Evolutionary conservation across 176 grass and related monocot genomes (phyloP).

Genomic region (Hsuehochloa calcarea): DNA sequence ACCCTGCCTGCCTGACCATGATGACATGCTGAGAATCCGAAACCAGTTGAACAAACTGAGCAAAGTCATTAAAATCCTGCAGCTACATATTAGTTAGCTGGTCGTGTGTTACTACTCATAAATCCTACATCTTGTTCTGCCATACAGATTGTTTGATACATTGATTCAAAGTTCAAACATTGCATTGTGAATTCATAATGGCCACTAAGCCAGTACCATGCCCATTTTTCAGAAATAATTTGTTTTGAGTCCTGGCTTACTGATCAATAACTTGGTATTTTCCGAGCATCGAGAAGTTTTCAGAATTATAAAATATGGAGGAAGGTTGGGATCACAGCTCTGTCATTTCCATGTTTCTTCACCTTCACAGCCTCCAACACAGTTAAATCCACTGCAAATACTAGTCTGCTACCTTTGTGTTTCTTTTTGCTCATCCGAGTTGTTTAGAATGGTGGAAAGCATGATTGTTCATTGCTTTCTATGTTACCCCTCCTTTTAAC

Average conservation of each 20-base stretch:
- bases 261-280: not conserved
- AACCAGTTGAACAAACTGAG: not conserved
- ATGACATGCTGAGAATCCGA: not conserved
- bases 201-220: not conserved
- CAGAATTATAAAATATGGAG: constrained; percentile 8
- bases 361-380: not conserved
- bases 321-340: constrained; percentile 31
- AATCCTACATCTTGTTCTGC: not conserved
- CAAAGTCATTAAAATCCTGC: constrained; percentile 14
- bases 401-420: not conserved
- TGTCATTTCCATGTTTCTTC: not conserved
- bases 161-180: not conserved
- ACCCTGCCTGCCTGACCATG: not conserved
- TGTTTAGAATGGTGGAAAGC: constrained; percentile 9
- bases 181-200: not conserved
- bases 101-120: not conserved
- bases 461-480: constrained; percentile 35
- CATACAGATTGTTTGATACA: not conserved
- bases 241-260: not conserved
- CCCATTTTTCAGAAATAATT: constrained; percentile 1
- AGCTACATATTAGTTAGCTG: not conserved
- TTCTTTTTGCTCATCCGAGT: not conserved
- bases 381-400: not conserved
- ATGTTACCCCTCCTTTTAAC: constrained; percentile 13
- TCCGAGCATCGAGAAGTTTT: not conserved